Base-by-base conservation (phyloP, 257 asterid genomes). In the Solanum virginianum region DNA sequence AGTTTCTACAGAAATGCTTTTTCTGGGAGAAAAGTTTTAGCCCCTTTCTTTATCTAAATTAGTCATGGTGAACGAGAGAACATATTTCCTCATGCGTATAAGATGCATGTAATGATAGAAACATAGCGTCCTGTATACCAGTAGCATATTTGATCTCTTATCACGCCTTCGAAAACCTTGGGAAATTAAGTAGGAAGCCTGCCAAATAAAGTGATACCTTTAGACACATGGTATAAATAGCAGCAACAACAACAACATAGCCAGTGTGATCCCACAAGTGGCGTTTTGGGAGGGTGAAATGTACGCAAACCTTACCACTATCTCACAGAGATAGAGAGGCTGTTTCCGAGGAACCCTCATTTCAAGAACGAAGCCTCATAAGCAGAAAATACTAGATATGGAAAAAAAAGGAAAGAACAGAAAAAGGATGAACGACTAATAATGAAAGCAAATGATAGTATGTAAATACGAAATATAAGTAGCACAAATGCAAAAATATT, bases 151-250 rank as follows among this genome's bases (percentile, higher is more conserved):
- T 0, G 90, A 88, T 70, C 88, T 85, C 85, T 14, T 85, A 80
- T 88, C 88, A 79, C 88, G 88, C 80, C 90, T 88, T 51, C 80
- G 85, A 83, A 88, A 88, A 32, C 88, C 88, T 54, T 69, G 88
- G 47, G 85, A 79, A 57, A 88, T 86, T 0, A 88, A 88, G 83
- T 88, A 88, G 51, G 90, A 75, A 55, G 90, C 90, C 90, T 88
- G 87, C 87, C 84, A 68, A 32, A 51, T 55, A 55, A 26, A 82
- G 53, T 49, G 47, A 74, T 55, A 75, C 81, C 10, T 54, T 54
- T 26, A 85, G 55, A 63, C 36, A 32, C 36, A 32, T 32, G 36
- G 4, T 32, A 32, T 32, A 32, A 32, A 32, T 32, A 32, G 36
- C 41, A 32, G 36, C 41, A 36, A 36, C 6, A 36, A 36, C 39